phyloP scores from a whole-genome alignment of 257 asterid genomes.

The Asclepias syriaca region DNA sequence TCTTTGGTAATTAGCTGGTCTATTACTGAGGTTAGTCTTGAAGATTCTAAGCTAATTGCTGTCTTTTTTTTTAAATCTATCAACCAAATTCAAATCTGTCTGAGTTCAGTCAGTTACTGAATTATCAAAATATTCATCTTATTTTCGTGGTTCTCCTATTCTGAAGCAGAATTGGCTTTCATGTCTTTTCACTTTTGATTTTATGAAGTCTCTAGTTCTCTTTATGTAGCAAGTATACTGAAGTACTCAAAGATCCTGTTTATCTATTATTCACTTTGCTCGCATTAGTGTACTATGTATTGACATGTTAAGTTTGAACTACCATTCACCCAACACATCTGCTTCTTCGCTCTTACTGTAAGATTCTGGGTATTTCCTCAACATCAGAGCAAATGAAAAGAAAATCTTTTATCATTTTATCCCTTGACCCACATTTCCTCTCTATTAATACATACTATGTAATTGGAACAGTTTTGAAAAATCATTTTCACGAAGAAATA shows the following conservation, averaged over 20 bases:
- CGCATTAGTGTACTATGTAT: neutral
- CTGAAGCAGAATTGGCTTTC: neutral
- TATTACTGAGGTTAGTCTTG: slow-evolving; percentile 51
- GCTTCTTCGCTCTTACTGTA: neutral
- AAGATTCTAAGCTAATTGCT: slow-evolving; percentile 3
- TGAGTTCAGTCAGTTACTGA: neutral
- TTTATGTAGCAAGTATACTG: neutral
- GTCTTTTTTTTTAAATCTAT: neutral
- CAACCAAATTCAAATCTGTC: neutral
- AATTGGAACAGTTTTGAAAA: neutral
- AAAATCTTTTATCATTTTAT: too few species aligned
- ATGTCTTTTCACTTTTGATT: neutral
- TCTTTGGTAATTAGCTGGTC: slow-evolving; percentile 90
- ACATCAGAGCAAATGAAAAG: too few species aligned
- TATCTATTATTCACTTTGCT: neutral
- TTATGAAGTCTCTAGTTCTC: neutral
- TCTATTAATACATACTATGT: neutral
- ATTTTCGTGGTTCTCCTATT: neutral
- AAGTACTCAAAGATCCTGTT: neutral
- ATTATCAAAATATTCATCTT: neutral
- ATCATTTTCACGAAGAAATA: neutral
- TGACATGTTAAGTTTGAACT: neutral
- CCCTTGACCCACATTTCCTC: too few species aligned
- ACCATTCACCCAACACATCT: neutral
- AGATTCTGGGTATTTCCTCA: neutral